Evolutionary conservation across 495 filamentous ascomycete species (phyloP).

Genomic region (Pseudevernia furfuracea): DNA sequence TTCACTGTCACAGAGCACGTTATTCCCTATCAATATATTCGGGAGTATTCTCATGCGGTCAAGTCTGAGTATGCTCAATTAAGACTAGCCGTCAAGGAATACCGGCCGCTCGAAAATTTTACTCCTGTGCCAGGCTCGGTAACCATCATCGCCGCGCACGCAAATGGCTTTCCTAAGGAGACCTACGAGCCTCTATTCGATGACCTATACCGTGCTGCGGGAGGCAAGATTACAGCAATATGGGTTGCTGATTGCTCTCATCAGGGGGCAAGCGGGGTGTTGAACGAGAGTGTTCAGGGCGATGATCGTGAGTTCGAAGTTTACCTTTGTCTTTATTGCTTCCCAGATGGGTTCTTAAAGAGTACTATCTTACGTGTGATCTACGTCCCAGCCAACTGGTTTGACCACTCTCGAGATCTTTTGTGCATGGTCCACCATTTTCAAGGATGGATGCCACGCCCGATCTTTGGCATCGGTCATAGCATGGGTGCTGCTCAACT

Average conservation of each 20-base stretch:
- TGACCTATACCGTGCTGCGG: conserved; percentile 43
- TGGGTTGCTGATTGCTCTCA: conserved; percentile 68
- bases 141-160: conserved; percentile 60
- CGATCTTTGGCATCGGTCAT: conserved; percentile 70
- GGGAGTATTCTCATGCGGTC: conserved; percentile 44
- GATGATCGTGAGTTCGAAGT: conserved; percentile 48
- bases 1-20: conserved; percentile 39
- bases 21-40: conserved; percentile 46
- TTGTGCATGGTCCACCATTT: conserved; percentile 68
- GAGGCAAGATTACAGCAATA: conserved; percentile 50
- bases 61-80: conserved; percentile 40
- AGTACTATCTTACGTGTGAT: neutral
- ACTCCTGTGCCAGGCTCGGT: conserved; percentile 47
- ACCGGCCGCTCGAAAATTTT: conserved; percentile 48
- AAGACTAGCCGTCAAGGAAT: conserved; percentile 56
- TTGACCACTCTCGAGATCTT: conserved; percentile 70
- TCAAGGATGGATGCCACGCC: conserved; percentile 61
- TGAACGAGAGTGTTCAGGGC: conserved; percentile 58
- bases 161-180: conserved; percentile 55
- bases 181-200: conserved; percentile 72
- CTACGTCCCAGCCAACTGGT: conserved; percentile 49
- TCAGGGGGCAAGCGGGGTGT: conserved; percentile 57
- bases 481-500: conserved; percentile 55
- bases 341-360: neutral
- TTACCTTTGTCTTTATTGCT: conserved; percentile 9